Conservation (phyloP, 257 asterid species). For the Nicotiana benthamiana region DNA sequence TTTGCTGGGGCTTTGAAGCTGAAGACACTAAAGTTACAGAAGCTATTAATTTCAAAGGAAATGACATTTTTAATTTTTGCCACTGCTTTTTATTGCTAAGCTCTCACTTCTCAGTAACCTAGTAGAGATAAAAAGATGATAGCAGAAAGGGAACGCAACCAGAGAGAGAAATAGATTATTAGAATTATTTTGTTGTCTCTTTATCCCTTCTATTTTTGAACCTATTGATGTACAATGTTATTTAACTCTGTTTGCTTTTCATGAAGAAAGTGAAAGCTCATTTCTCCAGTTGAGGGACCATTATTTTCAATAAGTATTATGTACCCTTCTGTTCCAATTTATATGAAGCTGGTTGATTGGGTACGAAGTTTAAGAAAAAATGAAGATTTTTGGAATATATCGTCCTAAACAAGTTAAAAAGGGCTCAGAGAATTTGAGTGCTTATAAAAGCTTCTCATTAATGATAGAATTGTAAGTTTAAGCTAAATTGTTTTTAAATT, state of each 20-base stretch:
- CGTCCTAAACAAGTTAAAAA: no score
- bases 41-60: slow-evolving; percentile 16
- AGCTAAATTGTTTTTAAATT: no score
- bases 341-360: no score
- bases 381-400: no score
- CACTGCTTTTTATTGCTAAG: slow-evolving; percentile 34
- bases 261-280: slow-evolving; percentile 27
- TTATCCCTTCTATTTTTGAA: slow-evolving; percentile 7
- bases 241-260: slow-evolving; percentile 23
- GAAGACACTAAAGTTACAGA: neutral
- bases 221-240: neutral
- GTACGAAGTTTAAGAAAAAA: no score
- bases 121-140: no score
- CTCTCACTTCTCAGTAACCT: neutral
- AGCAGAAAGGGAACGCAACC: neutral
- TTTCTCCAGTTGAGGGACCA: slow-evolving; percentile 6
- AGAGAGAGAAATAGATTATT: neutral
- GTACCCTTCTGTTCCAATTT: no score
- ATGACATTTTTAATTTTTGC: slow-evolving; percentile 29
- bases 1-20: slow-evolving; percentile 61
- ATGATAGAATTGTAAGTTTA: no score
- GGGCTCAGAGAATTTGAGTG: no score
- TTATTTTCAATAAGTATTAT: neutral
- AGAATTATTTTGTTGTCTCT: slow-evolving; percentile 8
- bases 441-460: no score